Conservation (phyloP, 1,139 yeast genomes). For the Waltiozyma sp. region DNA sequence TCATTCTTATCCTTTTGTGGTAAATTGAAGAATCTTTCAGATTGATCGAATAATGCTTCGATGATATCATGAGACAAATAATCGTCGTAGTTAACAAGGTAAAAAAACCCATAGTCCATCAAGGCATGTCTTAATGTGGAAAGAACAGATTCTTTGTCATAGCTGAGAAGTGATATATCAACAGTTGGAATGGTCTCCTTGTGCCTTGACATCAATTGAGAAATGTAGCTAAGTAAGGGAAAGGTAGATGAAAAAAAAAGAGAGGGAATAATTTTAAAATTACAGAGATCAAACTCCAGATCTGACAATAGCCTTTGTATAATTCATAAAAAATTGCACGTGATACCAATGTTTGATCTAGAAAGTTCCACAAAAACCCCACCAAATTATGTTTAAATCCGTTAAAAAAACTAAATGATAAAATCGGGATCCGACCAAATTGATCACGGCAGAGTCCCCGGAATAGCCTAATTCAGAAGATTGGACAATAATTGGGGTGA, state of each 20-base stretch:
- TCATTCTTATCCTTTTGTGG: slow-evolving; percentile 34
- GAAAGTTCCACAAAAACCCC: too few relatives aligned
- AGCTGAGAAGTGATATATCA: slow-evolving; percentile 15
- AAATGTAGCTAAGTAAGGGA: background rate
- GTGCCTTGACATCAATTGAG: slow-evolving; percentile 1
- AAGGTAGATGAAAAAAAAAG: slow-evolving; percentile 1
- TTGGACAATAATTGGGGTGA: too few relatives aligned
- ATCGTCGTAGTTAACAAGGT: slow-evolving; percentile 28
- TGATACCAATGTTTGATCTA: too few relatives aligned
- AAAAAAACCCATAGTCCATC: slow-evolving; percentile 46
- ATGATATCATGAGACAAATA: slow-evolving; percentile 25
- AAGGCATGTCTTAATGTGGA: slow-evolving; percentile 37
- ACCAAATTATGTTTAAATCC: too few relatives aligned
- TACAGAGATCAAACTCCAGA: too few relatives aligned
- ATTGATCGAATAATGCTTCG: slow-evolving; percentile 26
- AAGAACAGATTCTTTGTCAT: slow-evolving; percentile 20
- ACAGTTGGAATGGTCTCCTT: slow-evolving; percentile 14
- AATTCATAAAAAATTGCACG: too few relatives aligned
- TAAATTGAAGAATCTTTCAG: slow-evolving; percentile 34
- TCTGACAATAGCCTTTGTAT: too few relatives aligned
- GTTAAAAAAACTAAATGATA: too few relatives aligned
- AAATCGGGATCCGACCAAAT: too few relatives aligned
- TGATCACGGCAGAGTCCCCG: too few relatives aligned
- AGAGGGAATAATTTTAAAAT: too few relatives aligned
- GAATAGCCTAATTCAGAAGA: too few relatives aligned